Evolutionary conservation across 2,329 filamentous ascomycete genomes (phyloP).

Genomic region (Neonectria neomacrospora): DNA sequence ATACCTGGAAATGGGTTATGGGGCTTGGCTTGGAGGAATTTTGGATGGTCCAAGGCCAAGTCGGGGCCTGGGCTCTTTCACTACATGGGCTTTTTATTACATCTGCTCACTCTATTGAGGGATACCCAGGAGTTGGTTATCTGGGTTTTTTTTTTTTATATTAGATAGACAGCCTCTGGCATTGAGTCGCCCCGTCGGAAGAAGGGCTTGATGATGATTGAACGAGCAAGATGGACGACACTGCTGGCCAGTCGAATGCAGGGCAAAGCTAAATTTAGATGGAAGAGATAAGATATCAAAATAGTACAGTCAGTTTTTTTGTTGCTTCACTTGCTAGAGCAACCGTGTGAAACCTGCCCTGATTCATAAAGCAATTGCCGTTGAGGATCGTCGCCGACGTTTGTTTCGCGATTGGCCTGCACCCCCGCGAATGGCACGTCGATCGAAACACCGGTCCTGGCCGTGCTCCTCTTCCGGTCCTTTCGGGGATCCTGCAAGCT

Average conservation of each 20-base stretch:
- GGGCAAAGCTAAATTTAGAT: constrained; percentile 42
- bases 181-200: constrained; percentile 35
- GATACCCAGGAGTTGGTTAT: constrained; percentile 44
- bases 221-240: constrained; percentile 45
- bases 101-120: constrained; percentile 43
- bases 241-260: constrained; percentile 45
- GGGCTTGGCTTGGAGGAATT: constrained; percentile 12
- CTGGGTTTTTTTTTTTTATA: constrained; percentile 30
- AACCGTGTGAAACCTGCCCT: constrained; percentile 32
- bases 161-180: constrained; percentile 42
- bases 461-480: constrained; percentile 28
- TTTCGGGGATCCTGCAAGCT: constrained; percentile 33
- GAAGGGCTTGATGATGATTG: constrained; percentile 43
- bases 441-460: constrained; percentile 35
- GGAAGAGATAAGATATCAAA: constrained; percentile 43
- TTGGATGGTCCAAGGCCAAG: constrained; percentile 14
- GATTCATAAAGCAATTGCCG: constrained; percentile 25
- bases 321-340: constrained; percentile 3
- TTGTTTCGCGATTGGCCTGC: constrained; percentile 36
- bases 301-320: constrained; percentile 32
- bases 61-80: constrained; percentile 19
- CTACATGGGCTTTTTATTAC: constrained; percentile 27
- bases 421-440: constrained; percentile 35
- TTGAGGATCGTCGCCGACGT: constrained; percentile 31
- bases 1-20: neutral